Base-by-base conservation (phyloP, 805 yeast species). In the Metschnikowia bowlesiae region DNA sequence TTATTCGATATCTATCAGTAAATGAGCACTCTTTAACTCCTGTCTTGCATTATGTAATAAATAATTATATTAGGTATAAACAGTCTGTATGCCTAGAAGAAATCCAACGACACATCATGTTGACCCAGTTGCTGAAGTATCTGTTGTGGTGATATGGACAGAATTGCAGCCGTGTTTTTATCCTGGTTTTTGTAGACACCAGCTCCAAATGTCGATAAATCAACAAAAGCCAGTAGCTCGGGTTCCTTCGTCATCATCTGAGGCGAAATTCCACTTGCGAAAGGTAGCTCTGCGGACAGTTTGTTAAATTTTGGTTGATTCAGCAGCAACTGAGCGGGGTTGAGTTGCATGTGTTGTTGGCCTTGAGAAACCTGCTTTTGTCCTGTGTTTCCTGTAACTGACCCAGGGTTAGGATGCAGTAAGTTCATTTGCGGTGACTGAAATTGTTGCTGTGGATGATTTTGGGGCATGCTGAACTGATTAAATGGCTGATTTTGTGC, bases 111-210 rank as follows among this genome's bases (percentile, higher is more conserved):
- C 18, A 52, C 37, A 26, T 54, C 57, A 30, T 40, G 49, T 14
- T 46, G 50, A 26, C 55, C 53, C 50, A 62, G 63, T 56, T 66
- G 74, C 56, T 61, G 74, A 40, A 68, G 62, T 10, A 71, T 61
- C 47, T 71, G 75, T 52, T 70, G 76, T 3, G 76, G 75, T 1
- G 75, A 70, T 18, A 71, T 65, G 7, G 65, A 55, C 57, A 49
- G 56, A 38, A 44, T 39, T 40, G 28, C 45, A 31, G 31, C 33
- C 14, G 36, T 16, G 29, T 31, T 35, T 22, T 52, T 47, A 9
- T 44, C 43, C 8, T 35, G 44, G 16, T 30, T 40, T n/a, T 47
- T 53, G 28, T 35, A 44, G 49, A 39, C 31, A 10, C 36, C 47
- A 2, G 39, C 13, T 26, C 36, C 47, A 31, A 36, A 44, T 14